Conservation (phyloP, 2,329 filamentous ascomycete species). For the Cadophora luteo-olivacea region DNA sequence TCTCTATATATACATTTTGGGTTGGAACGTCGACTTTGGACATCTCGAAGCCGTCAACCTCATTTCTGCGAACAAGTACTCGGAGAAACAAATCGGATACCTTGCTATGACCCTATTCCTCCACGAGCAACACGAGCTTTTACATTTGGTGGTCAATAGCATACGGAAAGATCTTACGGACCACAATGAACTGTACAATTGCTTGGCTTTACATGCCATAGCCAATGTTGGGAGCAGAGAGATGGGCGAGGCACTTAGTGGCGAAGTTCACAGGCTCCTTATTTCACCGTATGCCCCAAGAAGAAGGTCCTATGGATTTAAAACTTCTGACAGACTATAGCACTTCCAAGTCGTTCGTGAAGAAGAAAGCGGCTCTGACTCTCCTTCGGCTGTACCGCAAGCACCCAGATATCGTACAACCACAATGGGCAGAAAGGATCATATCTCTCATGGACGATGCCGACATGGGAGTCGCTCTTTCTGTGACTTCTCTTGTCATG, state of each 20-base stretch:
- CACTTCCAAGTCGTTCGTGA: constrained; percentile 94
- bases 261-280: constrained; percentile 89
- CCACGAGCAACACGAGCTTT: constrained; percentile 94
- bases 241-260: constrained; percentile 93
- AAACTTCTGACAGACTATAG: constrained; percentile 46
- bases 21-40: constrained; percentile 98
- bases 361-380: constrained; percentile 97
- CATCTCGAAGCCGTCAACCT: constrained; percentile 98
- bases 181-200: constrained; percentile 97
- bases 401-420: constrained; percentile 89
- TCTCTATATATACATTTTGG: constrained; percentile 97
- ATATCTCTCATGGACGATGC: constrained; percentile 98
- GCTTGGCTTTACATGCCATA: constrained; percentile 93
- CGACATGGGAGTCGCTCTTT: constrained; percentile 92
- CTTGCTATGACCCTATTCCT: constrained; percentile 96
- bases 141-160: constrained; percentile 97
- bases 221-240: constrained; percentile 96
- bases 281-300: constrained; percentile 81
- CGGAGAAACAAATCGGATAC: constrained; percentile 99
- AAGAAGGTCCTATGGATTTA: neutral
- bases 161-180: constrained; percentile 96
- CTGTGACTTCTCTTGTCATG: constrained; percentile 95
- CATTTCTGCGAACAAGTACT: constrained; percentile 96
- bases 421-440: constrained; percentile 97
- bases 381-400: constrained; percentile 94